Percentiles rank a stretch among this genome's conserved stretches.
These are phyloP conservation scores for Rosellinia necatrix DNA, from an alignment of 2,329 filamentous ascomycete species.

Conservation along the genomic window DNA sequence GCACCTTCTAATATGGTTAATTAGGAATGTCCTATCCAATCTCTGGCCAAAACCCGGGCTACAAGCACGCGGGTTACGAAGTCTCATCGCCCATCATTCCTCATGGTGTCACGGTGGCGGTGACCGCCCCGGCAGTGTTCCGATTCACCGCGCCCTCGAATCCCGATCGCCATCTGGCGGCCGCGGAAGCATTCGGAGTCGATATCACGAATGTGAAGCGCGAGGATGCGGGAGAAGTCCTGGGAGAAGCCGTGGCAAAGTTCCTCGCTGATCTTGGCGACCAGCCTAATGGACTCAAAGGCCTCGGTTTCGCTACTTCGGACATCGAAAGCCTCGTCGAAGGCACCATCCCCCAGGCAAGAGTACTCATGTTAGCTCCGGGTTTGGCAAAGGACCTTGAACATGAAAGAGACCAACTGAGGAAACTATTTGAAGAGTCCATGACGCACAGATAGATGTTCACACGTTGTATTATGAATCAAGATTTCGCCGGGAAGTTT, in stretches of 20 bases:
- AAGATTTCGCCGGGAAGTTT: background rate
- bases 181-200: slow-evolving; percentile 88
- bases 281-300: slow-evolving; percentile 85
- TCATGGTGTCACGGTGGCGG: slow-evolving; percentile 93
- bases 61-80: slow-evolving; percentile 86
- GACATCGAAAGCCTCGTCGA: slow-evolving; percentile 87
- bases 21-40: slow-evolving; percentile 95
- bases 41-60: slow-evolving; percentile 90
- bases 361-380: slow-evolving; percentile 91
- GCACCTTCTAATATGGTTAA: background rate
- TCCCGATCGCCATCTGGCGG: slow-evolving; percentile 86
- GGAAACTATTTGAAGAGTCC: slow-evolving; percentile 67
- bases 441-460: slow-evolving; percentile 45
- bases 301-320: slow-evolving; percentile 74
- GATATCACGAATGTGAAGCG: slow-evolving; percentile 86
- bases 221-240: slow-evolving; percentile 86
- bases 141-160: slow-evolving; percentile 90
- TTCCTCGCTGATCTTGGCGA: slow-evolving; percentile 86
- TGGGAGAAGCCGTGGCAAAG: slow-evolving; percentile 78
- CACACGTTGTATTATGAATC: background rate
- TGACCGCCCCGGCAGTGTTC: slow-evolving; percentile 92
- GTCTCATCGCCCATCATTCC: slow-evolving; percentile 82
- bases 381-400: slow-evolving; percentile 72
- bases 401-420: slow-evolving; percentile 73
- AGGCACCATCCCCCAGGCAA: slow-evolving; percentile 88